These are phyloP conservation scores for Cladorrhinum sp. DNA, from an alignment of 2,329 filamentous ascomycete genomes.

Conservation along the genomic window DNA sequence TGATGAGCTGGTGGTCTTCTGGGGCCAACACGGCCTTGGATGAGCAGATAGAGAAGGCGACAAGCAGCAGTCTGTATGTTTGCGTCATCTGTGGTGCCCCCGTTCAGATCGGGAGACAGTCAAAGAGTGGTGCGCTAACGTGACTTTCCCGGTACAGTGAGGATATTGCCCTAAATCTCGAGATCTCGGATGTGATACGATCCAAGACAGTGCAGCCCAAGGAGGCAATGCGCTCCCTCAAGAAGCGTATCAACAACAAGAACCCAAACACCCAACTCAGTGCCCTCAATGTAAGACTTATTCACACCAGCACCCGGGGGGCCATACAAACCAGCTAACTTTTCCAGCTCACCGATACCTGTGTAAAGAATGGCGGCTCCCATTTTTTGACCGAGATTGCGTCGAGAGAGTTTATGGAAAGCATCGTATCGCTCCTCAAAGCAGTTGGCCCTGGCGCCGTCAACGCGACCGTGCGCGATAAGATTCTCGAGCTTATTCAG, in stretches of 20 bases:
- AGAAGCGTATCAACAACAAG: constrained; percentile 91
- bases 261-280: constrained; percentile 97
- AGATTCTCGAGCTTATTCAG: constrained; percentile 92
- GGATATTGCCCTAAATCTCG: constrained; percentile 94
- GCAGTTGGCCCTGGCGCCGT: constrained; percentile 70
- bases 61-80: constrained; percentile 83
- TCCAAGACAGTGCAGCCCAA: constrained; percentile 97
- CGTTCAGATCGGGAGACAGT: background rate
- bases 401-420: constrained; percentile 97
- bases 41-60: constrained; percentile 95
- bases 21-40: constrained; percentile 88
- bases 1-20: constrained; percentile 96
- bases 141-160: constrained; percentile 55
- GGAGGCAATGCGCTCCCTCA: constrained; percentile 96
- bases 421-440: constrained; percentile 84
- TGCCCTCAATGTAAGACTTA: constrained; percentile 72
- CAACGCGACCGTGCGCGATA: constrained; percentile 80
- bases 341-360: constrained; percentile 83
- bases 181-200: constrained; percentile 95
- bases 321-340: constrained; percentile 15
- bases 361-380: constrained; percentile 94
- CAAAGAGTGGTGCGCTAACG: constrained; percentile 6
- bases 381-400: constrained; percentile 96
- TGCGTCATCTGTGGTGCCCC: background rate
- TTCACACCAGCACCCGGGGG: background rate